Conservation (phyloP, 352 stramenopile genomes). For the Halophytophthora batemanensis region DNA sequence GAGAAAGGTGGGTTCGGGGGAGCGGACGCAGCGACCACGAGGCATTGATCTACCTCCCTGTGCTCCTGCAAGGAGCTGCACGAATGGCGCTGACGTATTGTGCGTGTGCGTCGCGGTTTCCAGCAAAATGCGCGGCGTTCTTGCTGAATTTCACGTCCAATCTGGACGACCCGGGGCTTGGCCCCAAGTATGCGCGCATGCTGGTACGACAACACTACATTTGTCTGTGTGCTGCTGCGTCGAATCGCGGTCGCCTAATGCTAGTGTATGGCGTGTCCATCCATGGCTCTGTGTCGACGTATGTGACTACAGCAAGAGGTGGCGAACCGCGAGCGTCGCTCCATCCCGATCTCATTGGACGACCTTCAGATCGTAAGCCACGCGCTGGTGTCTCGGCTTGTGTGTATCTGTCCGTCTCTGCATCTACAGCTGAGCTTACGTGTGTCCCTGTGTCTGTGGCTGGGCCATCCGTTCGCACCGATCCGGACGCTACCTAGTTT, state of each 20-base stretch:
- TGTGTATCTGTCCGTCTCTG: neutral
- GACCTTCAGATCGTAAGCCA: slow-evolving; percentile 72
- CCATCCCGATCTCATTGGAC: slow-evolving; percentile 75
- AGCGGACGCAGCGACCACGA: no score
- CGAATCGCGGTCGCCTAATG: neutral
- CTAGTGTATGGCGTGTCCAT: no score
- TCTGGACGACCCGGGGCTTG: slow-evolving; percentile 53
- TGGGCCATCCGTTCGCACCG: neutral
- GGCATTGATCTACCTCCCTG: no score
- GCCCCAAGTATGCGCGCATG: slow-evolving; percentile 78
- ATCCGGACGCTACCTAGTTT: slow-evolving; percentile 31
- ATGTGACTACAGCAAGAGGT: slow-evolving; percentile 69
- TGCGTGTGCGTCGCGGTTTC: neutral
- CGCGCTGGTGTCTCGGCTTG: slow-evolving; percentile 35
- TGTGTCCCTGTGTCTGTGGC: neutral
- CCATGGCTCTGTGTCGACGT: slow-evolving; percentile 1
- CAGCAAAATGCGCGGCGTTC: slow-evolving; percentile 79
- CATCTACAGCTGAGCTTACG: slow-evolving; percentile 1
- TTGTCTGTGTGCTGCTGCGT: slow-evolving; percentile 1
- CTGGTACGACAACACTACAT: slow-evolving; percentile 41
- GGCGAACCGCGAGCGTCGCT: slow-evolving; percentile 80
- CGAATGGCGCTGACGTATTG: neutral
- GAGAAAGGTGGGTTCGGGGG: slow-evolving; percentile 46
- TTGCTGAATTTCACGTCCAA: slow-evolving; percentile 74
- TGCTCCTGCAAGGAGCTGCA: neutral